These are phyloP conservation scores for Candida yuanshanica DNA, from an alignment of 805 yeast species.

Conservation along the genomic window DNA sequence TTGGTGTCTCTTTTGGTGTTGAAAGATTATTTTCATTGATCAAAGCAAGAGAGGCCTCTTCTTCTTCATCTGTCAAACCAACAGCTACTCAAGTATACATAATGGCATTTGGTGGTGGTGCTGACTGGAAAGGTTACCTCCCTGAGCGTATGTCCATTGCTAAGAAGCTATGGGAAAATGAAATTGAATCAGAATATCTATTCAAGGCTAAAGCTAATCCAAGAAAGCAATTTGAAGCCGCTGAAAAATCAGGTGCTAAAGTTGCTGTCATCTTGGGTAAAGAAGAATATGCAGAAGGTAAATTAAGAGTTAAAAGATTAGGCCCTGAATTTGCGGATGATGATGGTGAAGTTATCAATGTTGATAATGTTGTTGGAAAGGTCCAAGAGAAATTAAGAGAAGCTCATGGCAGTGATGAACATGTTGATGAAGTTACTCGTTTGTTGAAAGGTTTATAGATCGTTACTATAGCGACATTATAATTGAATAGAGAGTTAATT, in stretches of 20 bases:
- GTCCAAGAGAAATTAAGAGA: slow-evolving; percentile 50
- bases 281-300: slow-evolving; percentile 77
- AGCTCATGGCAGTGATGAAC: slow-evolving; percentile 39
- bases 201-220: slow-evolving; percentile 92
- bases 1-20: slow-evolving; percentile 95
- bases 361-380: slow-evolving; percentile 51
- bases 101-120: slow-evolving; percentile 99
- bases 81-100: slow-evolving; percentile 89
- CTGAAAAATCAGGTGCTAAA: slow-evolving; percentile 90
- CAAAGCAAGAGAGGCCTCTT: slow-evolving; percentile 65
- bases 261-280: slow-evolving; percentile 91
- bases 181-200: slow-evolving; percentile 85
- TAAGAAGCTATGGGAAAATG: slow-evolving; percentile 78
- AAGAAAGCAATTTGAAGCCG: slow-evolving; percentile 95
- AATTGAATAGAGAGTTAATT: no score
- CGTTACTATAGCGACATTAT: no score
- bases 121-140: slow-evolving; percentile 89
- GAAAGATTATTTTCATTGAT: slow-evolving; percentile 90
- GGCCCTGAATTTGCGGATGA: slow-evolving; percentile 86
- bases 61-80: slow-evolving; percentile 54
- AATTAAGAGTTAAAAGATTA: slow-evolving; percentile 77
- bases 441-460: slow-evolving; percentile 47
- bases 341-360: slow-evolving; percentile 74
- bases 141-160: slow-evolving; percentile 88
- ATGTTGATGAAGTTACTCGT: slow-evolving; percentile 60